Base-by-base conservation (phyloP, 768 basidiomycete species). In the Boletus rubescentipes region DNA sequence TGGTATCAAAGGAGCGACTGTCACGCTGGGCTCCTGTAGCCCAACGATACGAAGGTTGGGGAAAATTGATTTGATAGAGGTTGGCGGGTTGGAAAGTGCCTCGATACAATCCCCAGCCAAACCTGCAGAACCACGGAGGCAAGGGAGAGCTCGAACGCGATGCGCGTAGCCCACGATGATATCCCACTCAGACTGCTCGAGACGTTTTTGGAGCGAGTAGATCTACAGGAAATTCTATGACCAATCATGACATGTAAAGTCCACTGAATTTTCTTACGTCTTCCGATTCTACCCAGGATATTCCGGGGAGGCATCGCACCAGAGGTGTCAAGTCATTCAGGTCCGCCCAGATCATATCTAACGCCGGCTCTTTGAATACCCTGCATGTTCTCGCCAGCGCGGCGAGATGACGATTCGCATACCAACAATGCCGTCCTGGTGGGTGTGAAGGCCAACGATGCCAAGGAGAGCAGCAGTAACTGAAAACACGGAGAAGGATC, bases 311-410 rank as follows among this genome's bases (percentile, higher is more conserved):
- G 32, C 49, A 52, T 30, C 38, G 34, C 14, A 61, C 37, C 5
- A 63, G 46, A 14, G 55, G 62, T 5, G 52, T 20, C 4, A 55
- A 15, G 43, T 42, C 42, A 5, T 38, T 31, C 18, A 65, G 43
- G 32, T 54, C 39, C 6, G 29, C 21, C 53, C 48, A 62, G 7
- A 58, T 26, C 26, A 26, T 26, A 26, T 26, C 26, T 26, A 26
- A 6, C 26, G 26, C 26, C 26, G 26, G 26, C 0, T 46, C 44
- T 18, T 42, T 61, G 50, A 63, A 62, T 20, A 51, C 15, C 29
- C 16, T 51, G 31, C 63, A 62, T 14, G 60, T 61, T 35, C 54
- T 50, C 3, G 60, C 44, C 5, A 54, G 31, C 2, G 15, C 16
- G 9, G 8, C 38, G 5, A 59, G 57, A 44, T 45, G 9, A 14